Conservation (phyloP, 345 rosid species). For the Gossypium ekmanianum region DNA sequence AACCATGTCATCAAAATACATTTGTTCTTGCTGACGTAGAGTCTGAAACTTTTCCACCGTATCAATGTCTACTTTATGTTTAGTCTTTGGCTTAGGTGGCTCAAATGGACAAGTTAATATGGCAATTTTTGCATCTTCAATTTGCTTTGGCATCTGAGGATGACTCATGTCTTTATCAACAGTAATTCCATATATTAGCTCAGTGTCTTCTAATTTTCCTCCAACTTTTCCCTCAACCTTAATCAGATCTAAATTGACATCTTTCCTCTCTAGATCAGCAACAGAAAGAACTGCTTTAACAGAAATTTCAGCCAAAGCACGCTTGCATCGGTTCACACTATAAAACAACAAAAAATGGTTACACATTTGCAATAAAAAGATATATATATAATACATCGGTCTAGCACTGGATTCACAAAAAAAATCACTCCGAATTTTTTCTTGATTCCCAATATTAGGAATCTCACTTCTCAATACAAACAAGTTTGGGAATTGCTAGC, state of each 20-base stretch:
- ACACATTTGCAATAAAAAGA: neutral
- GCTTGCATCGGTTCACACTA: constrained; percentile 94
- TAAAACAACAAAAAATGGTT: constrained; percentile 19
- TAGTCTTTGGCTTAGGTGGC: constrained; percentile 97
- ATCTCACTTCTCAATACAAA: neutral
- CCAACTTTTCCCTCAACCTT: constrained; percentile 97
- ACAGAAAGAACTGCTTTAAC: constrained; percentile 94
- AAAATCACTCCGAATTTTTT: neutral
- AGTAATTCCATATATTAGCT: constrained; percentile 76
- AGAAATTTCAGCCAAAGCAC: constrained; percentile 85
- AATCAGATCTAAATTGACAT: constrained; percentile 87
- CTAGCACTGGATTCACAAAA: neutral
- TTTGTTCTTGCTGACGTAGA: constrained; percentile 79
- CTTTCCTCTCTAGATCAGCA: constrained; percentile 92
- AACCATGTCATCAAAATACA: constrained; percentile 96
- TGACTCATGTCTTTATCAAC: constrained; percentile 97
- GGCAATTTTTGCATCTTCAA: constrained; percentile 89
- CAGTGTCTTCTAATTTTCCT: constrained; percentile 88
- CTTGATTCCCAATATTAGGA: neutral
- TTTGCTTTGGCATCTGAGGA: constrained; percentile 94
- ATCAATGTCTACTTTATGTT: constrained; percentile 98
- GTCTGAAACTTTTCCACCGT: constrained; percentile 93
- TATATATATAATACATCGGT: neutral
- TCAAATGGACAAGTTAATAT: constrained; percentile 94
- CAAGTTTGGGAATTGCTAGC: neutral